These are phyloP conservation scores for Ensete glaucum DNA, from an alignment of 176 grass and related monocot genomes.

Conservation along the genomic window DNA sequence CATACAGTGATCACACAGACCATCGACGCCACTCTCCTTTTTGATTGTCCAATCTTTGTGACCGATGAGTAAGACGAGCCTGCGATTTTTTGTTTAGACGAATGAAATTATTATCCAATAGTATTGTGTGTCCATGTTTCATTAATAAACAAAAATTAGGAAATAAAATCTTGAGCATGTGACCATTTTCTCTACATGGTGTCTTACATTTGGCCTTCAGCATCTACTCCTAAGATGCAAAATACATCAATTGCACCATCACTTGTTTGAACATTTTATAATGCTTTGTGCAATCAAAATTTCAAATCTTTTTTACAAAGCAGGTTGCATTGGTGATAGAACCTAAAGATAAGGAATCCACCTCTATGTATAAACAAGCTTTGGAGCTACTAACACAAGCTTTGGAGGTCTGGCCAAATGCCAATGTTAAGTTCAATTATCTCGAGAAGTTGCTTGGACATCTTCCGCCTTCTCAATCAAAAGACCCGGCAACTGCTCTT, in stretches of 20 bases:
- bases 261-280: neutral
- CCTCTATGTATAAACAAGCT: constrained; percentile 92
- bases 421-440: constrained; percentile 99
- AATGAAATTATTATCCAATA: neutral
- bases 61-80: no score
- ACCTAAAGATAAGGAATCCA: constrained; percentile 92
- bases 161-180: neutral
- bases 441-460: constrained; percentile 92
- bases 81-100: no score
- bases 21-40: no score
- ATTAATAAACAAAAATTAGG: neutral
- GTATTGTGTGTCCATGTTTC: neutral
- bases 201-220: neutral
- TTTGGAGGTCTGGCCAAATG: constrained; percentile 97
- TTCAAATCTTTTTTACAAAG: constrained; percentile 14
- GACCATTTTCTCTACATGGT: neutral
- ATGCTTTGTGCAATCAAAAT: neutral
- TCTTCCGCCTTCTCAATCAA: constrained; percentile 72
- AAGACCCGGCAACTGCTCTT: constrained; percentile 89
- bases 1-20: no score
- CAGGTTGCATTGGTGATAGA: constrained; percentile 96
- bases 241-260: no score
- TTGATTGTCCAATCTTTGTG: no score
- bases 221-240: neutral
- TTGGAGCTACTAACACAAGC: constrained; percentile 88